Conservation (phyloP, 139 green algal species). For the Tetraselmis chui region DNA sequence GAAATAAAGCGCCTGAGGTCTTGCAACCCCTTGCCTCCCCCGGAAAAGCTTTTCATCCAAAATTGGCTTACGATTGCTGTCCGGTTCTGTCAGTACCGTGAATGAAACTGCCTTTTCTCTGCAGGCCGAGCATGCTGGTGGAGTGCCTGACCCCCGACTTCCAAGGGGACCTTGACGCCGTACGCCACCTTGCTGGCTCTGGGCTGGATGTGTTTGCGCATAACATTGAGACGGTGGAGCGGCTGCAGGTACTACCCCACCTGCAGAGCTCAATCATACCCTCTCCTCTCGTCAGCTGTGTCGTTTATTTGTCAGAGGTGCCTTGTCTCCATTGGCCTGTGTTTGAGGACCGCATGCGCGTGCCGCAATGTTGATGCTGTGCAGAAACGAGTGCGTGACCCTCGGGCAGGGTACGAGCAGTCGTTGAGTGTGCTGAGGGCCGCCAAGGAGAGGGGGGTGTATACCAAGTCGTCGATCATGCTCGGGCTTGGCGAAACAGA, state of each 20-base stretch:
- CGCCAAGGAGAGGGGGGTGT: slow-evolving; percentile 73
- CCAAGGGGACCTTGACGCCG: slow-evolving; percentile 63
- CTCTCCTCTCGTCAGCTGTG: too few relatives aligned
- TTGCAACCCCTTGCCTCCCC: too few relatives aligned
- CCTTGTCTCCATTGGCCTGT: too few relatives aligned
- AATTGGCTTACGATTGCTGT: too few relatives aligned
- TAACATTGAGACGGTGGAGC: slow-evolving; percentile 95
- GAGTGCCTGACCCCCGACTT: slow-evolving; percentile 94
- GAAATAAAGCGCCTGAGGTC: slow-evolving; percentile 36
- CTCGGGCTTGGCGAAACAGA: slow-evolving; percentile 86
- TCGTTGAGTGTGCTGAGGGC: slow-evolving; percentile 66
- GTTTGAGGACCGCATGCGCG: too few relatives aligned
- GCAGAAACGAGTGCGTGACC: slow-evolving; percentile 76
- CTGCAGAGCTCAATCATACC: too few relatives aligned
- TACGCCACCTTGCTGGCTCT: slow-evolving; percentile 56
- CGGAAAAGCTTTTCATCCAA: too few relatives aligned
- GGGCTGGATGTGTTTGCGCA: slow-evolving; percentile 97
- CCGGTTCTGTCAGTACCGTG: too few relatives aligned
- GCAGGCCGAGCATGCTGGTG: slow-evolving; percentile 66
- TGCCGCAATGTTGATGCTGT: too few relatives aligned
- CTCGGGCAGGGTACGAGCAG: slow-evolving; percentile 79
- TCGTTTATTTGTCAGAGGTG: too few relatives aligned
- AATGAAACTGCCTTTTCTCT: not conserved
- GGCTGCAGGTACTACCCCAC: slow-evolving; percentile 50
- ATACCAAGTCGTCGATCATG: slow-evolving; percentile 94